These are phyloP conservation scores for Canna indica DNA, from an alignment of 176 grass and related monocot genomes.

Conservation along the genomic window DNA sequence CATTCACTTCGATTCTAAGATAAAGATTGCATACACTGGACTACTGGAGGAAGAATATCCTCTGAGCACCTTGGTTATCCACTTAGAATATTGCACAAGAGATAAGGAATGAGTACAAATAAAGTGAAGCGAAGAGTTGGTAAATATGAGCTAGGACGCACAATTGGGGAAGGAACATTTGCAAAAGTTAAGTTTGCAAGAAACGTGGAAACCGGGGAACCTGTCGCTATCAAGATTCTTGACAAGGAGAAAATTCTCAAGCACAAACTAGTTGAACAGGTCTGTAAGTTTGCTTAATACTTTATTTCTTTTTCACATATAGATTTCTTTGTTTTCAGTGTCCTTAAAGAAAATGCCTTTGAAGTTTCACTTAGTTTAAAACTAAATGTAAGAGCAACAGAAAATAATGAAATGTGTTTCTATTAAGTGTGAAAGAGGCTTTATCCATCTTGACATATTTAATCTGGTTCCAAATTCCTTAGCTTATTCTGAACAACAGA, in stretches of 20 bases:
- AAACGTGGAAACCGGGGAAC: conserved; percentile 64
- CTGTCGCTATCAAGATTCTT: conserved; percentile 94
- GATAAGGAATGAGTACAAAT: conserved; percentile 19
- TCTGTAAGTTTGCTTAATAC: conserved; percentile 16
- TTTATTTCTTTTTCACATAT: background rate
- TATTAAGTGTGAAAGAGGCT: background rate
- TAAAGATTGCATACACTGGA: background rate
- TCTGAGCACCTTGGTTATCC: no score
- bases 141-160: conserved; percentile 88
- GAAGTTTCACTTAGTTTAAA: background rate
- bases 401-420: background rate
- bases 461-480: no score
- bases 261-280: conserved; percentile 89
- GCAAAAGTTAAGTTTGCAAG: conserved; percentile 88
- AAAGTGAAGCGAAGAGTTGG: conserved; percentile 90
- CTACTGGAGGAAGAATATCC: background rate
- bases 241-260: conserved; percentile 94
- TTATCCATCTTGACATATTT: no score
- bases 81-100: background rate
- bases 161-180: conserved; percentile 87
- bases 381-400: background rate
- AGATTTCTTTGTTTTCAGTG: background rate
- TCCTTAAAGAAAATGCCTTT: background rate
- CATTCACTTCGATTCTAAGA: background rate
- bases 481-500: background rate